phyloP scores from a whole-genome alignment of 768 basidiomycete species.

The Suillus cothurnatus region DNA sequence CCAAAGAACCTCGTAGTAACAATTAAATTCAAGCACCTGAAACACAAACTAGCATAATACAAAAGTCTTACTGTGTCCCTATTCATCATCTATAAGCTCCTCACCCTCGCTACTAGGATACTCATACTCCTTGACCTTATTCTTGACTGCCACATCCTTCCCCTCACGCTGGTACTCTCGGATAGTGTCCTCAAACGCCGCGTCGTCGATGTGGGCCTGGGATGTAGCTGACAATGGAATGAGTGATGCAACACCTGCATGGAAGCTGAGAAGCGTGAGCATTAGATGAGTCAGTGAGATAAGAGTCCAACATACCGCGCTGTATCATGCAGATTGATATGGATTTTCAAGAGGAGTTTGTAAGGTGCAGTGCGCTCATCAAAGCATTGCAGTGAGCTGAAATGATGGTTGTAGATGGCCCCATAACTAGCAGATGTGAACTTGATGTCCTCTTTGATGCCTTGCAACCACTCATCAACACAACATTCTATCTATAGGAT shows the following conservation, averaged over 20 bases:
- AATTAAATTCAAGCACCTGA: background rate
- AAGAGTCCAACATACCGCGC: constrained; percentile 6
- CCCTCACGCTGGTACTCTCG: background rate
- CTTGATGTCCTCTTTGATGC: background rate
- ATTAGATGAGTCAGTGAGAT: background rate
- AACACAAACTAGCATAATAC: background rate
- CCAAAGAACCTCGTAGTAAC: background rate
- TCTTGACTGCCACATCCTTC: background rate
- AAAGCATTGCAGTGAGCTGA: constrained; percentile 8
- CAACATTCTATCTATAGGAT: background rate
- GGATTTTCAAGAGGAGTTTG: background rate
- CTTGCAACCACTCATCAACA: background rate
- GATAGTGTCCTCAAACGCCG: background rate
- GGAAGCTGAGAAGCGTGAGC: background rate
- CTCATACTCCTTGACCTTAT: background rate
- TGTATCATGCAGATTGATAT: background rate
- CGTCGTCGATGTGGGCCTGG: background rate
- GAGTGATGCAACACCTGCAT: background rate
- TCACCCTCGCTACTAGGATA: background rate
- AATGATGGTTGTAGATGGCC: constrained; percentile 7
- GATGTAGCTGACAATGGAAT: background rate
- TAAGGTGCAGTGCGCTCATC: constrained; percentile 6
- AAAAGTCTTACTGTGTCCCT: background rate
- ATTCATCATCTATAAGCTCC: background rate
- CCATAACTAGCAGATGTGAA: background rate